phyloP scores from a whole-genome alignment of 2,329 filamentous ascomycete genomes.

The Teratosphaeria zuluensis region DNA sequence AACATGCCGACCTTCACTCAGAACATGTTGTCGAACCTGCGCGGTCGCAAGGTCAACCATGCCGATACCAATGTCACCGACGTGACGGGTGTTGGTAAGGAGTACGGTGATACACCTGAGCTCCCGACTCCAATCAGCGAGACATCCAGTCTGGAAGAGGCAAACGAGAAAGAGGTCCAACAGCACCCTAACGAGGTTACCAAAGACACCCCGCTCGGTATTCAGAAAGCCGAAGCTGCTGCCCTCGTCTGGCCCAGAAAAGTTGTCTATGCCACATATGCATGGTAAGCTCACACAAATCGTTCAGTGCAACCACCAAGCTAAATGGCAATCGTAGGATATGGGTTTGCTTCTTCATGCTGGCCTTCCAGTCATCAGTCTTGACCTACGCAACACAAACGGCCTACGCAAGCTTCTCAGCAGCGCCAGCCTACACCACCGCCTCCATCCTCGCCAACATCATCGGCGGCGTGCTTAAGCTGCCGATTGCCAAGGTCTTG shows the following conservation, averaged over 20 bases:
- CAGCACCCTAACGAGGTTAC: conserved; percentile 17
- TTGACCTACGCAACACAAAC: conserved; percentile 28
- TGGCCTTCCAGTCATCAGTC: conserved; percentile 36
- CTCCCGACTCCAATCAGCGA: not conserved
- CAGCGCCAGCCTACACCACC: conserved; percentile 26
- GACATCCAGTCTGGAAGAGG: conserved; percentile 21
- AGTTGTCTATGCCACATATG: conserved; percentile 29
- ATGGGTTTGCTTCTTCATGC: conserved; percentile 41
- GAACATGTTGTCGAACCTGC: not conserved
- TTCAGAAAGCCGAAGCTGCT: conserved; percentile 31
- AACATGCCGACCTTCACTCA: not conserved
- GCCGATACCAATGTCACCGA: not conserved
- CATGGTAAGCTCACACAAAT: conserved; percentile 22
- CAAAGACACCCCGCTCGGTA: conserved; percentile 28
- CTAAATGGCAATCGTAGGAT: conserved; percentile 26
- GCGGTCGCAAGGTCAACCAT: not conserved
- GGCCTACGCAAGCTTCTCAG: conserved; percentile 31
- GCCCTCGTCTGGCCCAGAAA: conserved; percentile 31
- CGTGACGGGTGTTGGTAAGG: not conserved
- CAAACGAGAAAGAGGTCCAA: conserved; percentile 23
- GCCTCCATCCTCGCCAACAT: conserved; percentile 28
- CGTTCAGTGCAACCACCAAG: not conserved
- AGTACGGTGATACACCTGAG: not conserved
- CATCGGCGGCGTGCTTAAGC: conserved; percentile 29
- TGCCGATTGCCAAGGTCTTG: conserved; percentile 31